Base-by-base conservation (phyloP, 2,329 filamentous ascomycete genomes). In the Cordyceps farinosa region DNA sequence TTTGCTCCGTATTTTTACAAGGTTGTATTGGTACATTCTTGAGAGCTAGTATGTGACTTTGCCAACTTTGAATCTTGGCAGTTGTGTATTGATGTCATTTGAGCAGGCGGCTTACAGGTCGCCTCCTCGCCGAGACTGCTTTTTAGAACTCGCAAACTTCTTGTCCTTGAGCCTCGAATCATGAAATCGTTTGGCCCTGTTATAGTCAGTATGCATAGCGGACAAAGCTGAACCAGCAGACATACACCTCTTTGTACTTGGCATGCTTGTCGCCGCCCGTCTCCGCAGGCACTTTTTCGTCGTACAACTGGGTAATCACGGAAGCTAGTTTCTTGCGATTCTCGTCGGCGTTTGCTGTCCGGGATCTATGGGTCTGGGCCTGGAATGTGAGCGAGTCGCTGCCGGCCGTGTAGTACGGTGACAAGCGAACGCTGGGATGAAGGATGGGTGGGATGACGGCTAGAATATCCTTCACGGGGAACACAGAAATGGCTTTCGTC, bases 401-500 rank as follows among this genome's bases (percentile, higher is more conserved):
- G 42, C 77, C 72, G 47, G 73, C 76, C 1, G 80, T 77, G 69
- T 86, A 87, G 68, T 86, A 86, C 50, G 77, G 83, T 3, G 83
- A 86, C 30, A 71, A 67, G n/a, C 81, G 78, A 36, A 87, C 67
- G n/a, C 70, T 72, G 4, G 69, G 44, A 47, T 82, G 81, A 40
- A 87, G 65, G 17, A 82, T 65, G 61, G 76, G 79, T 0, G 84
- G 84, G 8, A 87, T 69, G 8, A 71, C 63, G 5, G 72, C 70
- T 7, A 77, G 67, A 13, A 87, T 73, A 29, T 86, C 81, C 15
- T 73, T 70, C 3, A 85, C 70, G 1, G 79, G 66, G 77, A 84
- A 86, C 13, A 74, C 75, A 0, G 84, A 85, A 52, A 80, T 82
- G 29, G 84, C 84, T 67, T 87, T 87, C 57, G 78, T 82, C 72